Conservation (phyloP, 169 alveolate genomes). For the Cryptosporidium sp. region DNA sequence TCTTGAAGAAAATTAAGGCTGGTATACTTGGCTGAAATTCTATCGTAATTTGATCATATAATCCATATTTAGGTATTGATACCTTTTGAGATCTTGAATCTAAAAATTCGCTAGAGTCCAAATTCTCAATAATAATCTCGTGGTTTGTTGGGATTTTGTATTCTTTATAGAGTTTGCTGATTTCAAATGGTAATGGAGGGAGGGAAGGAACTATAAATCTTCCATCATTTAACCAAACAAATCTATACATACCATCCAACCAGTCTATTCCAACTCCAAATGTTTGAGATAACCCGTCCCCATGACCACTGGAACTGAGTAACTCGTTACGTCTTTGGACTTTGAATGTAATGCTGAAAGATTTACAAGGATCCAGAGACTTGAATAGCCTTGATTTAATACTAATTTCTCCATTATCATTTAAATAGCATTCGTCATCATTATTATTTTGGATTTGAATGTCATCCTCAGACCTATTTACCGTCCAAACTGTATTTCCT, state of each 20-base stretch:
- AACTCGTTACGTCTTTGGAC: neutral
- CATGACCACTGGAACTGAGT: neutral
- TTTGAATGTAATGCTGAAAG: constrained; percentile 24
- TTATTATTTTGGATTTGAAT: constrained; percentile 42
- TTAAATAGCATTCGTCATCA: constrained; percentile 65
- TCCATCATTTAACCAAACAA: constrained; percentile 58
- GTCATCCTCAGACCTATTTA: constrained; percentile 27
- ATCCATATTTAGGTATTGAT: constrained; percentile 66
- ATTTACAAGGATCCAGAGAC: constrained; percentile 47
- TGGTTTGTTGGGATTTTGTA: constrained; percentile 45
- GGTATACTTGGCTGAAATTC: constrained; percentile 86
- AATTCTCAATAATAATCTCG: constrained; percentile 23
- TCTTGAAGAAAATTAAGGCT: constrained; percentile 83
- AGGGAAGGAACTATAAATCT: constrained; percentile 36
- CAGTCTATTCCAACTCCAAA: constrained; percentile 71
- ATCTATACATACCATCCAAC: constrained; percentile 66
- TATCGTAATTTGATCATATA: constrained; percentile 80
- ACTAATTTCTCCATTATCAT: constrained; percentile 43
- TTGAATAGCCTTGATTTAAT: constrained; percentile 34
- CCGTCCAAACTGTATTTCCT: neutral
- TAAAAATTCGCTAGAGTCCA: neutral
- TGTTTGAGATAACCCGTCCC: neutral
- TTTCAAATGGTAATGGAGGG: constrained; percentile 70
- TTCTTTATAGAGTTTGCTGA: constrained; percentile 38
- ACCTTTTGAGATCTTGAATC: neutral